These are phyloP conservation scores for Phytophthora capsici DNA, from an alignment of 352 stramenopile species.

Conservation along the genomic window DNA sequence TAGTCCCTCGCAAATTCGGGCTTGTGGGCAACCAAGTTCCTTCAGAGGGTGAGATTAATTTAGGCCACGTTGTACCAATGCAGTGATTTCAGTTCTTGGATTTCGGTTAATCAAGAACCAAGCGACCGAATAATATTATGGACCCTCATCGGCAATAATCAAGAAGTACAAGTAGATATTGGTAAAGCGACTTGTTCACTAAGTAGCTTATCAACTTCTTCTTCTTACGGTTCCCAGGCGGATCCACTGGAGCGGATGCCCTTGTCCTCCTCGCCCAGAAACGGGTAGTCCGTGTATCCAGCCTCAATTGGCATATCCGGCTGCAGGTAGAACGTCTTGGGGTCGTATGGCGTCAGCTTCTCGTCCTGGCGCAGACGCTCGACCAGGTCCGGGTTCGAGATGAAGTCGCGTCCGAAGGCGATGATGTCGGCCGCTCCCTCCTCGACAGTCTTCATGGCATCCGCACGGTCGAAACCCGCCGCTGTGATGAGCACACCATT, in stretches of 20 bases:
- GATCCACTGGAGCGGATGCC: slow-evolving; percentile 6
- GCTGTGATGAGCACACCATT: slow-evolving; percentile 57
- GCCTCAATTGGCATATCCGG: slow-evolving; percentile 20
- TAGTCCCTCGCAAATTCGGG: too few species aligned
- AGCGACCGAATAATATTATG: too few species aligned
- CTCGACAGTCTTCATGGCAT: slow-evolving; percentile 46
- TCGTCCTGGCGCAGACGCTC: slow-evolving; percentile 47
- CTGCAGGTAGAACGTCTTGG: slow-evolving; percentile 46
- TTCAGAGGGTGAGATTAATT: too few species aligned
- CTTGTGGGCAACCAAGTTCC: too few species aligned
- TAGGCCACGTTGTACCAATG: too few species aligned
- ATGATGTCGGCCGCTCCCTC: slow-evolving; percentile 57
- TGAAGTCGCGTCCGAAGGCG: slow-evolving; percentile 49
- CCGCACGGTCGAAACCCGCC: slow-evolving; percentile 46
- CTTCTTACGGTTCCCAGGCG: slow-evolving; percentile 19
- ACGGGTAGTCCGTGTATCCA: slow-evolving; percentile 61
- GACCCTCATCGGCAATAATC: too few species aligned
- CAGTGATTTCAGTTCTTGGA: too few species aligned
- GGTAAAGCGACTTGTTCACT: too few species aligned
- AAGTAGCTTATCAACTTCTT: too few species aligned
- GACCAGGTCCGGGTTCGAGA: slow-evolving; percentile 62
- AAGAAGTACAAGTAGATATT: too few species aligned
- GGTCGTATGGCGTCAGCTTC: slow-evolving; percentile 46
- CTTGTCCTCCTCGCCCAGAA: slow-evolving; percentile 25
- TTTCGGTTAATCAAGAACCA: too few species aligned